Base-by-base conservation (phyloP, 2,329 filamentous ascomycete genomes). In the Penicillium janthinellum region DNA sequence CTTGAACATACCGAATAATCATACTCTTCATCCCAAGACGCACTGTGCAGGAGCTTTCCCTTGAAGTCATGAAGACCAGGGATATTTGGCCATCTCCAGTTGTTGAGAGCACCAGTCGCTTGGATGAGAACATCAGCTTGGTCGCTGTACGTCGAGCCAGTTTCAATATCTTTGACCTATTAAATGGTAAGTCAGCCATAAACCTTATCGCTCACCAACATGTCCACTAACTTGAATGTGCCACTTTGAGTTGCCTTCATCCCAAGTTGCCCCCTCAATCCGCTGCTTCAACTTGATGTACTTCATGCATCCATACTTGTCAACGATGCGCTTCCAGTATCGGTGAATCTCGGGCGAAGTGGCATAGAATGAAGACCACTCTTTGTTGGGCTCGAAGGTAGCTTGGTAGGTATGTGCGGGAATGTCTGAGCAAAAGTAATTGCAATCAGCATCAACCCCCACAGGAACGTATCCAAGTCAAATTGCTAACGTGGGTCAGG, bases 351-450 rank as follows among this genome's bases (percentile, higher is more conserved):
- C 81, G 1, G 77, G 74, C 0, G 78, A 75, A 34, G 77, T 77
- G 2, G 78, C 79, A 65, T 82, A 83, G 66, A 81, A 82, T 12
- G 78, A 76, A 5, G 75, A 77, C 81, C 80, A 83, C 73, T 81
- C 69, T 50, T 72, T 71, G 53, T 75, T 75, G 0, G 81, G 82
- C 59, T 81, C 81, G 73, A 82, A 84, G 6, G 77, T 78, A 61
- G 81, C 83, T 58, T 83, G 80, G 53, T 83, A 82, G 28, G 77
- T 78, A 50, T 82, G 79, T 5, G 73, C 73, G 0, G 80, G 80
- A 28, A 82, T 80, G 64, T 83, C 79, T 74, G 8, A 14, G 2
- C 5, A n/a, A 28, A n/a, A 17, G 22, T 2, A 37, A 7, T 52
- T 1, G 10, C 2, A 10, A 10, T 58, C 38, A 45, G 47, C 14